Evolutionary conservation across 371 early-diverging fungal species (phyloP), one percentile per base, ranked within the genome.

Genomic region (Circinella umbellata): DNA sequence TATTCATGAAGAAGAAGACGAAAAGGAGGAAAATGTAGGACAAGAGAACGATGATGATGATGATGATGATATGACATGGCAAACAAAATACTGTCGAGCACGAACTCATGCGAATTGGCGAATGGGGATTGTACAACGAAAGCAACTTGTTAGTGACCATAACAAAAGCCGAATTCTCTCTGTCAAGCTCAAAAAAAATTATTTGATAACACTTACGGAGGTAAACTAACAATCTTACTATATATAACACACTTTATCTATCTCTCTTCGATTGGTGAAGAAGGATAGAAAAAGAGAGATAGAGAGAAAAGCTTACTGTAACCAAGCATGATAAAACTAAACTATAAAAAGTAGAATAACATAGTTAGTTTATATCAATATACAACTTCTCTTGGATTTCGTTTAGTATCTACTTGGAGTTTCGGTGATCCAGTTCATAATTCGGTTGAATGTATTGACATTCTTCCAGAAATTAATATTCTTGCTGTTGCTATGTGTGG

Each of bases 401-500:
- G 34, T 14, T 64, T 71, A n/a, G 65, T 69, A 55, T 57, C 63
- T 8, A 75, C 66, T 37, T 83, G 81, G 81, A 59, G 57, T 14
- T 83, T 83, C 73, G 78, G 77, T 35, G 80, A 80, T 63, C 69
- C 71, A 13, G 51, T 68, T 11, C 64, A 64, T 9, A 76, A 70
- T 48, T 70, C 73, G 10, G 76, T 83, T 27, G 81, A 83, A 64
- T 83, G 84, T 60, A 61, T 83, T 35, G 84, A 83, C 69, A 63
- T 83, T 34, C 70, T 83, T 42, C 81, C 84, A 37, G 81, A 80
- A 34, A 76, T 81, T 36, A 70, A 83, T 55, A 76, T 80, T n/a
- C 48, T 83, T 49, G 84, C 78, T 3, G 77, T 83, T 17, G 84
- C 84, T 38, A 78, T 78, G 63, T 75, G 80, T 36, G 84, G 84